A percentile compares a stretch with the other conserved stretches of the same genome.
Evolutionary conservation across 2,329 filamentous ascomycete species (phyloP).

Genomic region (Botrytis elliptica): DNA sequence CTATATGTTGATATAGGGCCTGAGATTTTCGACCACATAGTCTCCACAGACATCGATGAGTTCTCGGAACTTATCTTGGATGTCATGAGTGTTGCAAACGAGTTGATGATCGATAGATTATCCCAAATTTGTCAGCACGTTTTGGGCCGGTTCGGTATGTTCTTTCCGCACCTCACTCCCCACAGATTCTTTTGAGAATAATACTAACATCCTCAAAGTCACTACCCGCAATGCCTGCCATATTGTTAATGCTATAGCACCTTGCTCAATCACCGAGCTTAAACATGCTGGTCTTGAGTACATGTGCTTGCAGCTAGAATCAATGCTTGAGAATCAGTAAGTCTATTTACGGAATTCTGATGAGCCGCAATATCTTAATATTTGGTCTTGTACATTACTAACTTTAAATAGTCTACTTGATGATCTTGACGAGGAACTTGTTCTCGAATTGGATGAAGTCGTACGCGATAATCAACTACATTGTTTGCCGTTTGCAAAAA

Average conservation of each 20-base stretch:
- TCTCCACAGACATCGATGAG: constrained; percentile 70
- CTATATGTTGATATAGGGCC: constrained; percentile 81
- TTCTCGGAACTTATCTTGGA: constrained; percentile 89
- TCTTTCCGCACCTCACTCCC: neutral
- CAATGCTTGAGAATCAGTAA: constrained; percentile 80
- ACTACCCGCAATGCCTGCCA: constrained; percentile 81
- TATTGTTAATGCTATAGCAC: constrained; percentile 81
- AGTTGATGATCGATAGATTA: constrained; percentile 90
- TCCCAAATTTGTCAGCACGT: constrained; percentile 86
- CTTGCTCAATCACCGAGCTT: constrained; percentile 79
- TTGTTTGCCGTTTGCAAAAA: constrained; percentile 73
- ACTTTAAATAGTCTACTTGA: constrained; percentile 58
- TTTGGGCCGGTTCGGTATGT: constrained; percentile 72
- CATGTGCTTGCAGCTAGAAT: constrained; percentile 85
- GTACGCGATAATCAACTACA: constrained; percentile 81
- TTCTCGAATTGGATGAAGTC: constrained; percentile 74
- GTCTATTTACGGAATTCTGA: neutral
- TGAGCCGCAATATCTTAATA: neutral
- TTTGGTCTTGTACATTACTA: neutral
- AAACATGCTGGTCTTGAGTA: constrained; percentile 88
- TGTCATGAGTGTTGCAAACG: constrained; percentile 85
- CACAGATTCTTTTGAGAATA: neutral
- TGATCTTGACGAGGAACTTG: constrained; percentile 79
- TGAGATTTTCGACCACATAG: constrained; percentile 77
- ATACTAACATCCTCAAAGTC: constrained; percentile 46